A percentile compares a stretch with the other conserved stretches of the same genome.
phyloP scores from a whole-genome alignment of 2,329 filamentous ascomycete genomes.

The Ceratocystis papillata region DNA sequence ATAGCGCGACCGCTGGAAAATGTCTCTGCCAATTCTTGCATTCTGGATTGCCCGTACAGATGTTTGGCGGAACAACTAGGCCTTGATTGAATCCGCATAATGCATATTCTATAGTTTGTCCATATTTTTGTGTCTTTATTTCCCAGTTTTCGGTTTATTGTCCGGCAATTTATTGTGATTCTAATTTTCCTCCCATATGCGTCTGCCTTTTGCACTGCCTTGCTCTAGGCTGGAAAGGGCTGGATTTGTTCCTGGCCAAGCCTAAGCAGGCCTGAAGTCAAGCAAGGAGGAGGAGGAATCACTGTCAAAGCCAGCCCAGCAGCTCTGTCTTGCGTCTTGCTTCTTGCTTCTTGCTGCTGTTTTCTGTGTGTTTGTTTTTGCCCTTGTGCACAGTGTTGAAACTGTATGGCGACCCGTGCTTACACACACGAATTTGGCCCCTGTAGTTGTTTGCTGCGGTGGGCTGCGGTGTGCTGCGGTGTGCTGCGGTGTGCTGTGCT shows the following conservation, averaged over 20 bases:
- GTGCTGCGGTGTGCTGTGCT: not conserved
- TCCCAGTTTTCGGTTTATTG: too few species aligned
- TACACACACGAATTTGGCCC: not conserved
- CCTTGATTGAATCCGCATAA: not conserved
- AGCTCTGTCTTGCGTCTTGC: too few species aligned
- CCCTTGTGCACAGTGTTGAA: not conserved
- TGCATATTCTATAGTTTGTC: too few species aligned
- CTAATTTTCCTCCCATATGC: not conserved
- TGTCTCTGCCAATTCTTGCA: slow-evolving; percentile 1
- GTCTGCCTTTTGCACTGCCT: slow-evolving; percentile 9
- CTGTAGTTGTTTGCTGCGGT: not conserved
- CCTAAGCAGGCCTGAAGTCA: too few species aligned
- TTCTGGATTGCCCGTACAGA: not conserved
- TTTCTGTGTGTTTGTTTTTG: not conserved
- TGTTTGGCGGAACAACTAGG: not conserved
- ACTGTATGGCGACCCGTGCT: slow-evolving; percentile 1
- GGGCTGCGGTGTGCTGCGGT: not conserved
- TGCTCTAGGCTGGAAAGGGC: slow-evolving; percentile 7
- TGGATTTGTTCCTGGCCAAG: not conserved
- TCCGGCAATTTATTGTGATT: not conserved
- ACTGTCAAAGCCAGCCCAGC: slow-evolving; percentile 1
- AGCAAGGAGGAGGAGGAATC: not conserved
- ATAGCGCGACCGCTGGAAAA: not conserved
- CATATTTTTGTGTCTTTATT: too few species aligned
- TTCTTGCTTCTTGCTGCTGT: not conserved